Evolutionary conservation across 805 yeast genomes (phyloP).

Genomic region (Pichia scutulata): DNA sequence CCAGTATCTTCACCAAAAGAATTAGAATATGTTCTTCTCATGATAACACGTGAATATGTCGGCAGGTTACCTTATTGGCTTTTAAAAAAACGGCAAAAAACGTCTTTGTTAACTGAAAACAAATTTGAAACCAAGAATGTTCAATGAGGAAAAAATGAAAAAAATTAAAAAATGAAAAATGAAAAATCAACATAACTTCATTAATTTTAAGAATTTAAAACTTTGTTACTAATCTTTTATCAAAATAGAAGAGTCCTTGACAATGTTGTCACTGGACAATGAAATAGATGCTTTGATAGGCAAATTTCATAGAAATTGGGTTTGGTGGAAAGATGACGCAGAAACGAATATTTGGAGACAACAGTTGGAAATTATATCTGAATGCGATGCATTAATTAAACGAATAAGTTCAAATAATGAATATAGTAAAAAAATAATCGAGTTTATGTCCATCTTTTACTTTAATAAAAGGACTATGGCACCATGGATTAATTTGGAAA

Average conservation of each 20-base stretch:
- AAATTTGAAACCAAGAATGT: neutral
- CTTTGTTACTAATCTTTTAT: too few species aligned
- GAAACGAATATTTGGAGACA: neutral
- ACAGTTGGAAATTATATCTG: neutral
- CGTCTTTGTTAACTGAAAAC: neutral
- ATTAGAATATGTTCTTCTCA: neutral
- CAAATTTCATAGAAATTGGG: constrained; percentile 10
- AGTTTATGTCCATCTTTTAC: constrained; percentile 1
- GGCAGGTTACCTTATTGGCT: neutral
- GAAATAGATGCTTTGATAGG: neutral
- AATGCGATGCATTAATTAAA: neutral
- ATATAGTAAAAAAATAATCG: neutral
- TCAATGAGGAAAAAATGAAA: neutral
- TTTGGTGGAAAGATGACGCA: constrained; percentile 2
- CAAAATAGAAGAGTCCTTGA: neutral
- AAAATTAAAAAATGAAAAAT: neutral
- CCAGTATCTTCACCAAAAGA: neutral
- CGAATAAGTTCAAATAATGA: neutral
- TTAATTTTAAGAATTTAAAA: too few species aligned
- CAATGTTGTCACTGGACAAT: neutral
- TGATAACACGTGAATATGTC: neutral
- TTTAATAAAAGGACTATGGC: neutral
- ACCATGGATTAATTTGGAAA: neutral
- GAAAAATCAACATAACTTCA: neutral
- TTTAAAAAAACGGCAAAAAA: neutral